A percentile compares a stretch with the other conserved stretches of the same genome.
Conservation (phyloP, 805 yeast genomes). For the Cyberlindnera euphorbiiphila region DNA sequence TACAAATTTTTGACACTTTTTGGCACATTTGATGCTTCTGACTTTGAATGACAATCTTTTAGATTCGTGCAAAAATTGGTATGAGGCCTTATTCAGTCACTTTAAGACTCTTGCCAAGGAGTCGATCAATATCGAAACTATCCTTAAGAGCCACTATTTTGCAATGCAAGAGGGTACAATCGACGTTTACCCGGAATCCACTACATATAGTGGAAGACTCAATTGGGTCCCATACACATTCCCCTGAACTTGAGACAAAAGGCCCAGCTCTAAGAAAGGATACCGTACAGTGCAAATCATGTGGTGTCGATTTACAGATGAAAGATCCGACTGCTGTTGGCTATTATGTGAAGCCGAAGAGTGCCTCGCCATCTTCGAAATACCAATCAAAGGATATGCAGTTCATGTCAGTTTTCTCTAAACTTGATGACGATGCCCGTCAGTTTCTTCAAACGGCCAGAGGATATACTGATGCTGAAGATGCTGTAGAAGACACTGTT, state of each 20-base stretch:
- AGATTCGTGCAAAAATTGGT: too few species aligned
- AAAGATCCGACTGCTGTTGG: slow-evolving; percentile 38
- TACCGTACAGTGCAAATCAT: slow-evolving; percentile 41
- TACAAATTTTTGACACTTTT: too few species aligned
- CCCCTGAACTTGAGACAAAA: slow-evolving; percentile 6
- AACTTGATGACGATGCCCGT: slow-evolving; percentile 24
- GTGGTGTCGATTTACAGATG: slow-evolving; percentile 54
- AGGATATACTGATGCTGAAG: neutral
- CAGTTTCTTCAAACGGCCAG: slow-evolving; percentile 11
- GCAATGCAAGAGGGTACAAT: too few species aligned
- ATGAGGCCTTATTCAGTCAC: too few species aligned
- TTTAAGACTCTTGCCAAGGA: too few species aligned
- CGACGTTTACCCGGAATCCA: too few species aligned
- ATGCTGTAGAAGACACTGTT: neutral
- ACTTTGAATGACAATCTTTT: too few species aligned
- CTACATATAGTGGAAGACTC: too few species aligned
- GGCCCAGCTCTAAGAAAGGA: neutral
- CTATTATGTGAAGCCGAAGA: slow-evolving; percentile 35
- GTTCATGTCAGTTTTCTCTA: slow-evolving; percentile 20
- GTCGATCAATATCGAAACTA: too few species aligned
- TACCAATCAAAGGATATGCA: slow-evolving; percentile 18
- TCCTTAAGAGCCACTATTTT: too few species aligned
- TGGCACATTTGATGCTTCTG: too few species aligned
- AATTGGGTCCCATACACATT: too few species aligned
- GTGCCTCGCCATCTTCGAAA: slow-evolving; percentile 1